Conservation (phyloP, 2,329 filamentous ascomycete species). For the Claviceps quebecensis region DNA sequence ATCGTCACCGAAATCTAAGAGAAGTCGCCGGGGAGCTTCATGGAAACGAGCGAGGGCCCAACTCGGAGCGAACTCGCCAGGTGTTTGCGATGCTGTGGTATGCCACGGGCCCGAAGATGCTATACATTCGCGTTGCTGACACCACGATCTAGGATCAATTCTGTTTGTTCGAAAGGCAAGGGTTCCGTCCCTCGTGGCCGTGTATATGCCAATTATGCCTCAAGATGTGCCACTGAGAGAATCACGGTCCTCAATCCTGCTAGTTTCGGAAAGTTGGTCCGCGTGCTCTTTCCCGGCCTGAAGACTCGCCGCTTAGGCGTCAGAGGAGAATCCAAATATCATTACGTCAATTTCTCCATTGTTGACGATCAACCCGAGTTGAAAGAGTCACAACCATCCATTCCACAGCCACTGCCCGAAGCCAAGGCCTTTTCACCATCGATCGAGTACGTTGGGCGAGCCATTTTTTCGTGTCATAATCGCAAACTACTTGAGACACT, state of each 20-base stretch:
- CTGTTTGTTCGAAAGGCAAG: conserved; percentile 59
- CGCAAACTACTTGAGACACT: neutral
- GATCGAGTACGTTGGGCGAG: conserved; percentile 29
- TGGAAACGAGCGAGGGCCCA: conserved; percentile 64
- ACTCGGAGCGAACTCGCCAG: conserved; percentile 71
- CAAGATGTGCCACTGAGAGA: conserved; percentile 79
- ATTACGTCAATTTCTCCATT: conserved; percentile 63
- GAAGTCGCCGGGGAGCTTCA: conserved; percentile 66
- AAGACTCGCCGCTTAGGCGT: conserved; percentile 87
- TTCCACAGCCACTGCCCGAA: conserved; percentile 37
- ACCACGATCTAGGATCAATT: conserved; percentile 46
- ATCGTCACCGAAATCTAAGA: conserved; percentile 51
- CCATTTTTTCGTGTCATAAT: neutral
- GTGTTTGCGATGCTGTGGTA: conserved; percentile 85
- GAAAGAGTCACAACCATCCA: conserved; percentile 29
- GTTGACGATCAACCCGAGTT: conserved; percentile 41
- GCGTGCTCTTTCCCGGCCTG: conserved; percentile 88
- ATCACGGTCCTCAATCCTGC: conserved; percentile 93
- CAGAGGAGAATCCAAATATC: conserved; percentile 94
- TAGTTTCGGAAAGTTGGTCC: conserved; percentile 92
- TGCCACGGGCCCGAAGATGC: conserved; percentile 15
- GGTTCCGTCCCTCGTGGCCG: conserved; percentile 82
- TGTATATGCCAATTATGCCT: conserved; percentile 92
- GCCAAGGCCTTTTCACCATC: conserved; percentile 30
- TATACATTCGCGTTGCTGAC: conserved; percentile 1